Conservation (phyloP, 2,329 filamentous ascomycete genomes). For the Aspergillus ochraceoroseus region DNA sequence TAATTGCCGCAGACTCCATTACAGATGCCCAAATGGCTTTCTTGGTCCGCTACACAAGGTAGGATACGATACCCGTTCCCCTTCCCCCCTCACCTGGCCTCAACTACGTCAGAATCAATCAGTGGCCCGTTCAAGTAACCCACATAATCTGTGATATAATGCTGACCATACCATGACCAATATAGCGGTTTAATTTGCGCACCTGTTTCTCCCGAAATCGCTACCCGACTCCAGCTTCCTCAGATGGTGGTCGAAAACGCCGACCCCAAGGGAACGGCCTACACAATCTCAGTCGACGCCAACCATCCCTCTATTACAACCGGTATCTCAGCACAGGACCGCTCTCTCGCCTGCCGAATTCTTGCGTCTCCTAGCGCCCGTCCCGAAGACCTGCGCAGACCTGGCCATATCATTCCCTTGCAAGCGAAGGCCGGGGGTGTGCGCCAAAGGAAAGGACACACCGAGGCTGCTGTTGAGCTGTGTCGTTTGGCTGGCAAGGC, state of each 20-base stretch:
- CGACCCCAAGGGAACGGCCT: slow-evolving; percentile 86
- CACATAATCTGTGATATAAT: neutral
- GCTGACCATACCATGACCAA: neutral
- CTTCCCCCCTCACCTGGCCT: neutral
- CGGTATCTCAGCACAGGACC: slow-evolving; percentile 84
- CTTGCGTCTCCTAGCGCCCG: slow-evolving; percentile 64
- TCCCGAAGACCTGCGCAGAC: slow-evolving; percentile 64
- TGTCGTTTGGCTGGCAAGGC: slow-evolving; percentile 78
- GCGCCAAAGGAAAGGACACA: slow-evolving; percentile 74
- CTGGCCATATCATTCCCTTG: slow-evolving; percentile 86
- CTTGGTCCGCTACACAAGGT: slow-evolving; percentile 80
- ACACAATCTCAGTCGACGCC: slow-evolving; percentile 84
- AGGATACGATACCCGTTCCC: slow-evolving; percentile 7
- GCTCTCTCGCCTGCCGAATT: slow-evolving; percentile 71
- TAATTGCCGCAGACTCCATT: slow-evolving; percentile 80
- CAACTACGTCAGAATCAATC: neutral
- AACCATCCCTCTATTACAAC: slow-evolving; percentile 69
- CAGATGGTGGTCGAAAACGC: slow-evolving; percentile 80
- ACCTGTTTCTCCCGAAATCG: slow-evolving; percentile 66
- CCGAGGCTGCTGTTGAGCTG: slow-evolving; percentile 88
- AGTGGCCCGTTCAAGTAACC: neutral
- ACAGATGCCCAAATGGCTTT: slow-evolving; percentile 92
- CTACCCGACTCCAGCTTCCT: slow-evolving; percentile 68
- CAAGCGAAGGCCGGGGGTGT: slow-evolving; percentile 75
- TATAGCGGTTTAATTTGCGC: slow-evolving; percentile 80